Base-by-base conservation (phyloP, 805 yeast species). In the Candida broadrunensis region DNA sequence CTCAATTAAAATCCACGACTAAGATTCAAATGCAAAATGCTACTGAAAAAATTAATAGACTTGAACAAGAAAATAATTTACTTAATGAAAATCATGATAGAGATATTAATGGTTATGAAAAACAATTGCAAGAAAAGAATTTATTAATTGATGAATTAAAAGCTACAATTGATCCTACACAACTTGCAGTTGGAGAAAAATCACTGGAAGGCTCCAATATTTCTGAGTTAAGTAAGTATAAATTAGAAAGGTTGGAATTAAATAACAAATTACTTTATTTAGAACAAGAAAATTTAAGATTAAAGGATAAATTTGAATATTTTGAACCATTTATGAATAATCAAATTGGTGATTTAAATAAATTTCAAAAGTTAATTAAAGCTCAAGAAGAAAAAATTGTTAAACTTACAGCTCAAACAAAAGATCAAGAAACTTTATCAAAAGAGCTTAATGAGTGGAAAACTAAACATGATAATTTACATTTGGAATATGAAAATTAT, bases 21-120 rank as follows among this genome's bases (percentile, higher is more conserved):
- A 71, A 69, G 42, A 59, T 60, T 4, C 82, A 80, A 47, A 81
- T 84, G 46, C 69, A 65, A 37, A 63, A 68, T 37, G 90, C 89
- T 0, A 75, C 80, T 48, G 70, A 70, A 15, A 74, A 73, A 42
- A 80, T 84, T 17, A 59, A 58, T 17, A 51, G 52, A 16, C 62
- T 85, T 26, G 86, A 81, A 43, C 21, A 42, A 12, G 67, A 70
- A 41, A 46, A 51, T 37, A 15, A 25, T 14, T 29, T 35, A 2
- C 36, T 52, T 20, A 54, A 42, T 38, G 54, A 48, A 33, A 31
- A 36, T 6, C 43, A 43, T 38, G 43, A 40, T 33, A 17, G 39
- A 34, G 35, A 38, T 8, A 21, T 40, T 35, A 34, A 31, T 11
- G 12, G 19, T n/a, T 37, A 26, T 25, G 21, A 35, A 15, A 32